Conservation (phyloP, 306 rosid genomes). For the Dryas alaskensis region DNA sequence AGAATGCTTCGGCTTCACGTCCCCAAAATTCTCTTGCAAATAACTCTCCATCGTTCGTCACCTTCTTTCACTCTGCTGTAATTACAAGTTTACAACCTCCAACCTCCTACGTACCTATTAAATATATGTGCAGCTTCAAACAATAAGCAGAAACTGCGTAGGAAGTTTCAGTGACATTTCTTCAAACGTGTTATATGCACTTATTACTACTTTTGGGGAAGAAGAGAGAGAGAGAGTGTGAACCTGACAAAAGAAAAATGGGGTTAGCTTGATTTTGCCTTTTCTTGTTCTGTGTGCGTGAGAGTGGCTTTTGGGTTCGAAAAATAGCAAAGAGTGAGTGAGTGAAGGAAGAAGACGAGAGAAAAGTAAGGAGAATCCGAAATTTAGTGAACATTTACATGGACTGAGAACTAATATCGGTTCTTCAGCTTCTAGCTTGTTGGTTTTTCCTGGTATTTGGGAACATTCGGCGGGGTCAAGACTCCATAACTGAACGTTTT, state of each 20-base stretch:
- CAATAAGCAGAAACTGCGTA: background rate
- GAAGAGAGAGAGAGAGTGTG: slow-evolving; percentile 12
- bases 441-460: slow-evolving; percentile 7
- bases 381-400: background rate
- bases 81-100: background rate
- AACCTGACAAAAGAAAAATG: background rate
- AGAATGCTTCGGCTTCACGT: slow-evolving; percentile 60
- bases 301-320: background rate
- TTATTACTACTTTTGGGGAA: background rate
- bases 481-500: background rate
- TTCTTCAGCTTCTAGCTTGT: background rate
- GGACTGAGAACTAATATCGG: slow-evolving; percentile 6
- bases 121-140: background rate
- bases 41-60: slow-evolving; percentile 45
- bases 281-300: background rate
- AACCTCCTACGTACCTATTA: no score
- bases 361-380: background rate
- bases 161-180: slow-evolving; percentile 20
- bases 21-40: slow-evolving; percentile 58
- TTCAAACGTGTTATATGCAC: background rate
- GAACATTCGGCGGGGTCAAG: background rate
- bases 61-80: no score
- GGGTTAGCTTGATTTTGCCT: background rate
- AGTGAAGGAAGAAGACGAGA: background rate
- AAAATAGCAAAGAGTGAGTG: slow-evolving; percentile 11